Base-by-base conservation (phyloP, 331 rosid genomes). In the Quercus phellos region DNA sequence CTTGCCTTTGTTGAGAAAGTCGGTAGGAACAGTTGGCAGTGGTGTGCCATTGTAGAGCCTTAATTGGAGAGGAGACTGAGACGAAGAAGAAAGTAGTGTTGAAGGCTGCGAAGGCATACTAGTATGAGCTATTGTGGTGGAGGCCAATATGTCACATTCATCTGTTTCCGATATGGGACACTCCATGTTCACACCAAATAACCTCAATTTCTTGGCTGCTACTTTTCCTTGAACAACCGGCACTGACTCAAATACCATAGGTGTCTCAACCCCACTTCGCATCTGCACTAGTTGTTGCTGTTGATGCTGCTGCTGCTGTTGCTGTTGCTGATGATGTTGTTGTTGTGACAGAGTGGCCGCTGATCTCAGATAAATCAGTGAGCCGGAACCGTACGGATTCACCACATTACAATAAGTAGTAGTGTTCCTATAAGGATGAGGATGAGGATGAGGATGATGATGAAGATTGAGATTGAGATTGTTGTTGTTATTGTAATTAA, bases 161-260 rank as follows among this genome's bases (percentile, higher is more conserved):
- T 81, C 77, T 4, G 83, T 22, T 3, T 78, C 81, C 38, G 87
- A 69, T 51, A 74, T 55, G 29, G 86, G 78, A 32, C 88, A 83
- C 61, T 88, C 91, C 91, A 88, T 85, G 81, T 88, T 88, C 8
- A 88, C 91, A 4, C 91, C 91, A 63, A 88, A 88, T 16, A 88
- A 81, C 86, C 91, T 78, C 77, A 88, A 77, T 53, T 79, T 66
- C 79, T 88, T 88, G 17, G 79, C 87, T 30, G 80, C 85, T 18
- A 70, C 69, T 73, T 81, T 78, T 9, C 86, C 86, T 5, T 81
- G 83, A 51, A 72, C 90, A 84, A 84, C 86, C 13, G 90, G 88
- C 42, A 81, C 86, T 51, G 88, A 87, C 69, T 79, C 82, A 51
- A 74, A 79, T 32, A 78, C 88, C 85, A 70, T 27, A 35, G 68